Conservation (phyloP, 305 asterid genomes). For the Caryopteris hybrid region DNA sequence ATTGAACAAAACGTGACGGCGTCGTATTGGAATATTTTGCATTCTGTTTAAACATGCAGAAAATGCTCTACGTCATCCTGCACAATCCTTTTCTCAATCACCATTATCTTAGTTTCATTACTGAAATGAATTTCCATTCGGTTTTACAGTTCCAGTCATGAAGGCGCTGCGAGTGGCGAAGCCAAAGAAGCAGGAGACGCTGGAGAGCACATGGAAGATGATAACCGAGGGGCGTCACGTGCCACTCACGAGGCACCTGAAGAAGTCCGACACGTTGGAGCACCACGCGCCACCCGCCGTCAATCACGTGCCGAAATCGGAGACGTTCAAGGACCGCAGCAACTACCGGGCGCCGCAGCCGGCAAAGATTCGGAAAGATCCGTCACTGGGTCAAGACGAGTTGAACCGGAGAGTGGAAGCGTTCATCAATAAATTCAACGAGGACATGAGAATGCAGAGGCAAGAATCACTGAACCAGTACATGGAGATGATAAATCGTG, state of each 20-base stretch:
- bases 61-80: neutral
- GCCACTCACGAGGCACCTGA: constrained; percentile 55
- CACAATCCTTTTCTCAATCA: neutral
- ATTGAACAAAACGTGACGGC: constrained; percentile 12
- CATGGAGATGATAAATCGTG: constrained; percentile 53
- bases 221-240: constrained; percentile 70
- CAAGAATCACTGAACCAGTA: constrained; percentile 57
- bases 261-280: constrained; percentile 51
- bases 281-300: constrained; percentile 19
- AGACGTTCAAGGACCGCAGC: constrained; percentile 37
- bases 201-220: constrained; percentile 74
- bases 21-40: constrained; percentile 6
- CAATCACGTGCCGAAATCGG: constrained; percentile 27
- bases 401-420: constrained; percentile 66
- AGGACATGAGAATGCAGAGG: constrained; percentile 68
- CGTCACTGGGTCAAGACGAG: constrained; percentile 55
- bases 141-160: constrained; percentile 20
- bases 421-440: constrained; percentile 57
- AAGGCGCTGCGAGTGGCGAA: constrained; percentile 34
- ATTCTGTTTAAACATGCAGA: constrained; percentile 14
- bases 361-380: constrained; percentile 40
- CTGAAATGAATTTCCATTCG: neutral
- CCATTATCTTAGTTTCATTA: neutral
- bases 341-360: constrained; percentile 19
- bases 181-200: constrained; percentile 52